Conservation (phyloP, 2,329 filamentous ascomycete species). For the Stemphylium vesicarium region DNA sequence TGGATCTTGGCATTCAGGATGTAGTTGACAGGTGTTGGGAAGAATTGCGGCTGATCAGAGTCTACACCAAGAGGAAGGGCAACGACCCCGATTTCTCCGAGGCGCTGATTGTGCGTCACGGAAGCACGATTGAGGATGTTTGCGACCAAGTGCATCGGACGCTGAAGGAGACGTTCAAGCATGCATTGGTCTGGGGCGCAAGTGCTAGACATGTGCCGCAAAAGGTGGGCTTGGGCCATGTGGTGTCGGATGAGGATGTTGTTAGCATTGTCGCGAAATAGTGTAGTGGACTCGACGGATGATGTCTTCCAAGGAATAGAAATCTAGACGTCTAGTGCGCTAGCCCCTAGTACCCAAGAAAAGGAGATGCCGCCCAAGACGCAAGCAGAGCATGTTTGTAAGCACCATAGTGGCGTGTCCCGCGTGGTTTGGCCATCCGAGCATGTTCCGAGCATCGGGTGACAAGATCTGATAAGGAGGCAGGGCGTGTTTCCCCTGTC, state of each 20-base stretch:
- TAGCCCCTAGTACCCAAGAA: too few relatives aligned
- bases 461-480: conserved; percentile 21
- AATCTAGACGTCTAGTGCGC: too few relatives aligned
- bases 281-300: not conserved
- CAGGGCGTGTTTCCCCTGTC: conserved; percentile 10
- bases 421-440: conserved; percentile 12
- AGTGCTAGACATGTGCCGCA: conserved; percentile 95
- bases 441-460: conserved; percentile 18
- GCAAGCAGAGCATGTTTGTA: not conserved
- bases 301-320: not conserved
- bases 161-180: conserved; percentile 98
- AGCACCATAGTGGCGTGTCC: conserved; percentile 16
- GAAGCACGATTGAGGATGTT: conserved; percentile 93
- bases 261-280: conserved; percentile 65
- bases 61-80: conserved; percentile 91
- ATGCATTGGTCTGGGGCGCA: conserved; percentile 96
- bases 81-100: conserved; percentile 87
- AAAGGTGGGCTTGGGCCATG: conserved; percentile 83
- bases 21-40: conserved; percentile 96
- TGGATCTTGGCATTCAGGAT: conserved; percentile 90
- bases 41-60: conserved; percentile 84
- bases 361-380: not conserved
- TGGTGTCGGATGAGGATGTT: conserved; percentile 74
- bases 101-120: conserved; percentile 87
- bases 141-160: conserved; percentile 94